Evolutionary conservation across 805 yeast species (phyloP).

Genomic region (Kuraishia borneana): DNA sequence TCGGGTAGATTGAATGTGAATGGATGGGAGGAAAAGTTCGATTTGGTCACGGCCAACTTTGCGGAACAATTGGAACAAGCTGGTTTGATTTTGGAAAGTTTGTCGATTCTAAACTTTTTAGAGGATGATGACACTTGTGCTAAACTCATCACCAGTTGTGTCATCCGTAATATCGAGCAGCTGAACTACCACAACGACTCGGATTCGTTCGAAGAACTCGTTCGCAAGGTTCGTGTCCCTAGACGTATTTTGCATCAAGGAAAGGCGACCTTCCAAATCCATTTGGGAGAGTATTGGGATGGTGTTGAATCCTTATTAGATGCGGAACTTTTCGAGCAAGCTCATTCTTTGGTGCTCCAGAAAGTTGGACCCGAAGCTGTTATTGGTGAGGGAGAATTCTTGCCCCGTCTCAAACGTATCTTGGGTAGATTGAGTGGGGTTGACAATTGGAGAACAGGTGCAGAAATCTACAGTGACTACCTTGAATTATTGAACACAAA

Average conservation of each 20-base stretch:
- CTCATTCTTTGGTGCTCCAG: constrained; percentile 45
- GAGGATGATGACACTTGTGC: constrained; percentile 32
- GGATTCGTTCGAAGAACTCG: constrained; percentile 23
- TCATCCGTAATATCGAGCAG: constrained; percentile 21
- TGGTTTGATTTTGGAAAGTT: constrained; percentile 45
- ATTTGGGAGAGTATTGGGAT: constrained; percentile 37
- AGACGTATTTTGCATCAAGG: constrained; percentile 37
- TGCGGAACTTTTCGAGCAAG: constrained; percentile 51
- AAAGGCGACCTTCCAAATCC: constrained; percentile 44
- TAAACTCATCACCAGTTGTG: constrained; percentile 23
- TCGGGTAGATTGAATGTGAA: constrained; percentile 7
- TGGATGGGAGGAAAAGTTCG: constrained; percentile 6
- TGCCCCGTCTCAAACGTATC: constrained; percentile 21
- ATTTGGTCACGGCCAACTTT: constrained; percentile 17
- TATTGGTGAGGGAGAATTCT: constrained; percentile 27
- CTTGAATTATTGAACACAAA: constrained; percentile 18
- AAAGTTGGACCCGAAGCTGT: constrained; percentile 68
- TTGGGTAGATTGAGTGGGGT: constrained; percentile 33
- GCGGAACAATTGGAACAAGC: constrained; percentile 38
- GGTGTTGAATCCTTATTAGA: constrained; percentile 52
- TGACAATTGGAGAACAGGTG: constrained; percentile 44
- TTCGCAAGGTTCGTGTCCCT: constrained; percentile 35
- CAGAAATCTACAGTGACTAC: constrained; percentile 46
- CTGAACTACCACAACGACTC: constrained; percentile 16
- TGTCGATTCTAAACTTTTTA: constrained; percentile 54